Percentiles rank a stretch among this genome's conserved stretches.
phyloP scores from a whole-genome alignment of 1,284 basidiomycete species.

The Puccinia novopanici region DNA sequence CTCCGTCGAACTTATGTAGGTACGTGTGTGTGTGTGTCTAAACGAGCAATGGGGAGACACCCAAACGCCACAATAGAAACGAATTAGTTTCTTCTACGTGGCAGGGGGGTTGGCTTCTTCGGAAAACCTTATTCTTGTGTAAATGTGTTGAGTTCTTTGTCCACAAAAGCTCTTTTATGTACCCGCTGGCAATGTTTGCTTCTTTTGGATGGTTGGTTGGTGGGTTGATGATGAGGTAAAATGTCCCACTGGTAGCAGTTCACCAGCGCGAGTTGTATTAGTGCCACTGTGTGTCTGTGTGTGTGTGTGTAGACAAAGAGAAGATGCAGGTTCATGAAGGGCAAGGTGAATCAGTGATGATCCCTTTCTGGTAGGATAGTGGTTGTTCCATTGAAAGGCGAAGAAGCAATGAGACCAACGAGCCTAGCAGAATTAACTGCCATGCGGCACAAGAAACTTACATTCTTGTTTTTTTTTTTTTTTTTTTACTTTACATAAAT shows the following conservation, averaged over 20 bases:
- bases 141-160: slow-evolving; percentile 8
- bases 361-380: slow-evolving; percentile 4
- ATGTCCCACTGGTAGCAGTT: background rate
- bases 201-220: slow-evolving; percentile 1
- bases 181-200: slow-evolving; percentile 6
- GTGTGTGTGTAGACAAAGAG: slow-evolving; percentile 1
- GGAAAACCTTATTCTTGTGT: slow-evolving; percentile 29
- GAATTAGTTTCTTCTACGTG: background rate
- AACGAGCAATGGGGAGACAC: slow-evolving; percentile 14
- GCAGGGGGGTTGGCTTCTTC: background rate
- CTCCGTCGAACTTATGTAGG: slow-evolving; percentile 15
- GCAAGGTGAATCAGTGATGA: slow-evolving; percentile 1
- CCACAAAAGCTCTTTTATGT: slow-evolving; percentile 1
- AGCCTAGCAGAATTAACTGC: slow-evolving; percentile 2
- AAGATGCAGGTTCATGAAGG: slow-evolving; percentile 11
- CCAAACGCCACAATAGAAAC: slow-evolving; percentile 38
- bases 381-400: slow-evolving; percentile 12
- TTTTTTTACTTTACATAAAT: too few species aligned
- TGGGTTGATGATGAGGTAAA: slow-evolving; percentile 16
- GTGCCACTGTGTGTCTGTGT: background rate
- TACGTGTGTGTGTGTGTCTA: slow-evolving; percentile 8
- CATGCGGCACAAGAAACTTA: slow-evolving; percentile 30
- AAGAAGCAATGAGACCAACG: background rate
- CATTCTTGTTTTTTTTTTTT: too few species aligned
- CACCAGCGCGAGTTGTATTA: background rate